Evolutionary conservation across 2,329 filamentous ascomycete species (phyloP).

Genomic region (Endoconidiophora laricicola): DNA sequence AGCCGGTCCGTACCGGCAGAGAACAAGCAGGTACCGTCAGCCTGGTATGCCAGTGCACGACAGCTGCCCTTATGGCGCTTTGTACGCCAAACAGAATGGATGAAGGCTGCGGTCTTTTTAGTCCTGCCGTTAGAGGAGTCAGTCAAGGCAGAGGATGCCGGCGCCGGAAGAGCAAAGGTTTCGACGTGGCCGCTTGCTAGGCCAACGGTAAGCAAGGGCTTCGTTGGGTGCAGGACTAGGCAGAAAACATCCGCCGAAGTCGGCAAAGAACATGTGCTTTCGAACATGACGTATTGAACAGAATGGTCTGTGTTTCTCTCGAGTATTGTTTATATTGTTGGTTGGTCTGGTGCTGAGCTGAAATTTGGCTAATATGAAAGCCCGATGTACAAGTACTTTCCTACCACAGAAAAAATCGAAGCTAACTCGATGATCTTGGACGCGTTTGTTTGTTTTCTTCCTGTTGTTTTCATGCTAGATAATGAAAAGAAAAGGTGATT

Average conservation of each 20-base stretch:
- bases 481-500: no score
- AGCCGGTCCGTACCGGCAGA: slow-evolving; percentile 46
- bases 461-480: no score
- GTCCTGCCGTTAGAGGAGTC: slow-evolving; percentile 34
- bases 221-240: slow-evolving; percentile 68
- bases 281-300: slow-evolving; percentile 45
- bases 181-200: slow-evolving; percentile 74
- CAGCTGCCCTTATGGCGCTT: slow-evolving; percentile 89
- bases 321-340: background rate
- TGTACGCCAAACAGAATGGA: slow-evolving; percentile 76
- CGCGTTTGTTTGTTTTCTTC: no score
- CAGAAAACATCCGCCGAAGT: slow-evolving; percentile 75
- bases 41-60: slow-evolving; percentile 58
- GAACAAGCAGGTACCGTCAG: slow-evolving; percentile 57
- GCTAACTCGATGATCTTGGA: no score
- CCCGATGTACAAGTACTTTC: no score
- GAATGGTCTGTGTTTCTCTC: background rate
- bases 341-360: background rate
- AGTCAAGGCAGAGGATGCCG: slow-evolving; percentile 20
- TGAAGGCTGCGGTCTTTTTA: slow-evolving; percentile 41
- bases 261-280: slow-evolving; percentile 80
- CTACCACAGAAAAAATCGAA: no score
- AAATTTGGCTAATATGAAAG: background rate
- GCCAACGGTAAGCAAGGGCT: slow-evolving; percentile 74
- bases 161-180: slow-evolving; percentile 53